Conservation (phyloP, 495 filamentous ascomycete genomes). For the Stereocaulon alpinum region DNA sequence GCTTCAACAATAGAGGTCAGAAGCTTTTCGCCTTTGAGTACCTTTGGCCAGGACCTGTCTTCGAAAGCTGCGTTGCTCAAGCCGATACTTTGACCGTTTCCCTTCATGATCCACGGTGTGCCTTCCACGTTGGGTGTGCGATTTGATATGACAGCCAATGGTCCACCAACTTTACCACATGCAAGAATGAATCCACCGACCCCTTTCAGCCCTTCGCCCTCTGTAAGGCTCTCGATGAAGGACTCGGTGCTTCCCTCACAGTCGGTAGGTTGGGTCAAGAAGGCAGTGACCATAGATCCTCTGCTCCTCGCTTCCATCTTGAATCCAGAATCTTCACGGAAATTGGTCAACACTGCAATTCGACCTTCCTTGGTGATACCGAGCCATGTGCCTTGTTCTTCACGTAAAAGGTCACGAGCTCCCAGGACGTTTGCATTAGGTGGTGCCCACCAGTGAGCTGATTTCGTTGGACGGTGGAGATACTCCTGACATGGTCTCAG, state of each 20-base stretch:
- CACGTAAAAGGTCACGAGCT: constrained; percentile 56
- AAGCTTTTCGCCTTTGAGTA: constrained; percentile 46
- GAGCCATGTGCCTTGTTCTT: constrained; percentile 80
- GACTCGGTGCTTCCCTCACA: constrained; percentile 37
- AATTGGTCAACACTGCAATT: constrained; percentile 89
- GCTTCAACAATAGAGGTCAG: constrained; percentile 37
- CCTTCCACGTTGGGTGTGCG: constrained; percentile 55
- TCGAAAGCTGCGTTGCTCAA: constrained; percentile 78
- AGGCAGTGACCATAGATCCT: constrained; percentile 79
- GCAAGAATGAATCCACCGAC: constrained; percentile 92
- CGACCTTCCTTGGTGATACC: constrained; percentile 77
- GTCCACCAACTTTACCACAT: constrained; percentile 69
- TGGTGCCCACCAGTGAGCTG: constrained; percentile 70
- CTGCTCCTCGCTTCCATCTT: constrained; percentile 55
- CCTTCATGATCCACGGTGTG: constrained; percentile 57
- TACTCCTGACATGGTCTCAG: constrained; percentile 50
- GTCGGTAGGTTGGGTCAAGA: constrained; percentile 45
- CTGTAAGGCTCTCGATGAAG: constrained; percentile 62
- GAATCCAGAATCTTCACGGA: constrained; percentile 61
- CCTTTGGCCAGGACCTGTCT: constrained; percentile 74
- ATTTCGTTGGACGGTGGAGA: constrained; percentile 75
- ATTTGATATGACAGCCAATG: constrained; percentile 81
- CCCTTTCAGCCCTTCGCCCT: constrained; percentile 52
- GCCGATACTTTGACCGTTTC: constrained; percentile 56
- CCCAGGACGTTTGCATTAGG: constrained; percentile 53